These are phyloP conservation scores for Magnolia kwangsiensis DNA, from an alignment of 164 flowering plant genomes.

Conservation along the genomic window DNA sequence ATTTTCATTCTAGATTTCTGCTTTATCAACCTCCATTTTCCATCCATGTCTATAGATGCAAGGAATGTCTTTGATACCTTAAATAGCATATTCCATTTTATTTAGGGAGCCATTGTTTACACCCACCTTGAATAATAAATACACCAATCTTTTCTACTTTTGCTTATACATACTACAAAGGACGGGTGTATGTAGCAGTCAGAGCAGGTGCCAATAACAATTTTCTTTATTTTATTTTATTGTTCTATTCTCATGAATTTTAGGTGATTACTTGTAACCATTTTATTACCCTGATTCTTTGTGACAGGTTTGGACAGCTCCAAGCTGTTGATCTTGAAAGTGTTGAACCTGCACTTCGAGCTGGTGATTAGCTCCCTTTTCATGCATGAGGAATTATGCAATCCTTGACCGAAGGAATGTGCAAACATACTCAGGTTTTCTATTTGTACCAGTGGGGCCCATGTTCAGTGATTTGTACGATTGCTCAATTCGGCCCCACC, in stretches of 20 bases:
- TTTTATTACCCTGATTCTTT: neutral
- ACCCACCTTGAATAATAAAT: neutral
- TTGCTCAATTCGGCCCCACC: too few relatives aligned
- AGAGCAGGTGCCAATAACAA: neutral
- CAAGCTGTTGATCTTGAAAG: constrained; percentile 85
- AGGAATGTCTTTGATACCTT: neutral
- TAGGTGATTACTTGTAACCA: too few relatives aligned
- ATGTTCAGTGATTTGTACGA: too few relatives aligned
- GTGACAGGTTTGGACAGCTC: constrained; percentile 91
- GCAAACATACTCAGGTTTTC: neutral
- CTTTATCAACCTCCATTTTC: too few relatives aligned
- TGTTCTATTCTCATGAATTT: too few relatives aligned
- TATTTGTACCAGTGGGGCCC: neutral
- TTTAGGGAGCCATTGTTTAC: neutral
- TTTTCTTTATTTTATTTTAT: too few relatives aligned
- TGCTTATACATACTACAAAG: neutral
- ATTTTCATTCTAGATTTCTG: too few relatives aligned
- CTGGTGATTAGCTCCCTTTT: constrained; percentile 43
- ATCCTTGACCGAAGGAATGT: neutral
- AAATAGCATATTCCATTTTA: neutral
- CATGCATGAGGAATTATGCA: neutral
- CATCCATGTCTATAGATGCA: too few relatives aligned
- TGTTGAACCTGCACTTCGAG: constrained; percentile 79
- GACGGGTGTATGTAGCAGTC: neutral
- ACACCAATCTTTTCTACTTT: neutral